Evolutionary conservation across 371 early-diverging fungal genomes (phyloP).

Genomic region (Mortierella sp.): DNA sequence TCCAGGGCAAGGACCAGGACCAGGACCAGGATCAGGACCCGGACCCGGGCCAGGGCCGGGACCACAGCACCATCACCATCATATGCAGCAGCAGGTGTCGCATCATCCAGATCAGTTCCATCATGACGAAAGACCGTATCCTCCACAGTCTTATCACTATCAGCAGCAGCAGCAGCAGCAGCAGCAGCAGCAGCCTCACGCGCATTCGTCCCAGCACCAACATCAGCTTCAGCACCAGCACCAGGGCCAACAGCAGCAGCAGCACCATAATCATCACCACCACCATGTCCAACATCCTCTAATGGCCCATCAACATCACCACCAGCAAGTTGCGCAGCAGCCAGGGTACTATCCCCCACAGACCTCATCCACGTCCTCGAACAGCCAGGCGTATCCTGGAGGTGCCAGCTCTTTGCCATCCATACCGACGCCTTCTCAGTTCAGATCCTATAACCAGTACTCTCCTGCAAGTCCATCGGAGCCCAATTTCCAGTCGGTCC

Average conservation of each 20-base stretch:
- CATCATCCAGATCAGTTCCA: constrained; percentile 18
- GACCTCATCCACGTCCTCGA: constrained; percentile 14
- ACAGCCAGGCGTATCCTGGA: constrained; percentile 1
- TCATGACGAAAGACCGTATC: constrained; percentile 21
- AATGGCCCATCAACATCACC: constrained; percentile 7
- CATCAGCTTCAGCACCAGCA: constrained; percentile 8
- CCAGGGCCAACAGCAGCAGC: constrained; percentile 18
- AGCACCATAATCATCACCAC: constrained; percentile 8
- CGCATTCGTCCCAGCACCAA: too few species aligned
- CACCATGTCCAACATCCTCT: constrained; percentile 15
- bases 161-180: too few species aligned
- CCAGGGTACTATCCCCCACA: constrained; percentile 26
- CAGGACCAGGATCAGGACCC: too few species aligned
- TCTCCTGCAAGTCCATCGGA: constrained; percentile 32
- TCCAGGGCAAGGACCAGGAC: not conserved
- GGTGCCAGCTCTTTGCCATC: constrained; percentile 22
- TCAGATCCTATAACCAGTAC: constrained; percentile 29
- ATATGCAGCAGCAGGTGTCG: constrained; percentile 16
- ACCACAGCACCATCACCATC: constrained; percentile 25
- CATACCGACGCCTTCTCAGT: constrained; percentile 33
- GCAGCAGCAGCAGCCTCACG: constrained; percentile 18
- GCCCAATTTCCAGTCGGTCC: constrained; percentile 8
- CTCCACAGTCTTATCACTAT: constrained; percentile 20
- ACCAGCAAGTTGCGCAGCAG: constrained; percentile 19
- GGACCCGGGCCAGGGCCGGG: too few species aligned